Evolutionary conservation across 2,329 filamentous ascomycete species (phyloP).

Genomic region (Gaeumannomyces tritici): DNA sequence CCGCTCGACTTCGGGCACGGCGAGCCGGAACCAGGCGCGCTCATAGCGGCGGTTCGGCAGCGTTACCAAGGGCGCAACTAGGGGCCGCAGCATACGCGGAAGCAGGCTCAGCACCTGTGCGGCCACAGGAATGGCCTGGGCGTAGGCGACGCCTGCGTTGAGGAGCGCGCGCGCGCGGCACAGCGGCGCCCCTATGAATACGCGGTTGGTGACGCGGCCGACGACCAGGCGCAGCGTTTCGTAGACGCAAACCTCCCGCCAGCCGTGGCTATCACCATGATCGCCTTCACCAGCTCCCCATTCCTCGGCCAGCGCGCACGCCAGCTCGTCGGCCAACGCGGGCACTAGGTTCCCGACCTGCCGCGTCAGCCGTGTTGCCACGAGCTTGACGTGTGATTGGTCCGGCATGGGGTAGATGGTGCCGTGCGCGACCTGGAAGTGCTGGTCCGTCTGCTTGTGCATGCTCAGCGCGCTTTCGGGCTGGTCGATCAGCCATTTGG

Average conservation of each 20-base stretch:
- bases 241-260: constrained; percentile 13
- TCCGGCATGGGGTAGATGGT: constrained; percentile 13
- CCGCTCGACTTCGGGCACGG: constrained; percentile 16
- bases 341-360: constrained; percentile 21
- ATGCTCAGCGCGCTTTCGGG: constrained; percentile 17
- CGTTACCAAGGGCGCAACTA: constrained; percentile 14
- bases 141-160: constrained; percentile 15
- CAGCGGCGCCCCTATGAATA: constrained; percentile 19
- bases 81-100: constrained; percentile 13
- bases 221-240: constrained; percentile 16
- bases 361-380: constrained; percentile 17
- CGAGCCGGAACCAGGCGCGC: constrained; percentile 11
- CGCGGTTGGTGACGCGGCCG: constrained; percentile 18
- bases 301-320: constrained; percentile 12
- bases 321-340: constrained; percentile 17
- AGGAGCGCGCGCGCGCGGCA: constrained; percentile 18
- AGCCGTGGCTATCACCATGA: background rate
- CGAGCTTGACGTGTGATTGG: constrained; percentile 16
- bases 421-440: constrained; percentile 17
- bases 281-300: constrained; percentile 14
- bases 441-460: constrained; percentile 11
- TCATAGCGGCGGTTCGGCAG: constrained; percentile 16
- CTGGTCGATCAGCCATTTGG: constrained; percentile 20
- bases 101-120: constrained; percentile 12
- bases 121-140: constrained; percentile 13